phyloP scores from a whole-genome alignment of 2,329 filamentous ascomycete genomes.

The Fusarium odoratissimum region DNA sequence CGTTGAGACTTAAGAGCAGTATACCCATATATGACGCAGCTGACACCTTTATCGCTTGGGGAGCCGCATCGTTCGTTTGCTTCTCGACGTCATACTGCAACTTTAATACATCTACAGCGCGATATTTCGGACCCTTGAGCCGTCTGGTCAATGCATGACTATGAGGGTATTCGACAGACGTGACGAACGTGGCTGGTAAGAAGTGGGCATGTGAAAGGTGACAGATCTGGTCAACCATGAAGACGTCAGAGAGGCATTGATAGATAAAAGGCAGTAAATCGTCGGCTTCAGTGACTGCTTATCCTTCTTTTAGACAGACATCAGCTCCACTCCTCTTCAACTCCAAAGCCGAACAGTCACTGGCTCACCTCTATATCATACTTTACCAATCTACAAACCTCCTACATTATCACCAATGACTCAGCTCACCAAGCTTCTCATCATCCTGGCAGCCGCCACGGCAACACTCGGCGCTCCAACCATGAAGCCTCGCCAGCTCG shows the following conservation, averaged over 20 bases:
- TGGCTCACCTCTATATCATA: neutral
- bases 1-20: neutral
- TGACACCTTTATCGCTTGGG: rapidly evolving
- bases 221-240: rapidly evolving
- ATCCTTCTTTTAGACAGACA: neutral
- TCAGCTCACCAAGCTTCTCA: neutral
- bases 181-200: neutral
- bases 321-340: neutral
- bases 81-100: neutral
- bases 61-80: rapidly evolving
- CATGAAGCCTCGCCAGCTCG: neutral
- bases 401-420: neutral
- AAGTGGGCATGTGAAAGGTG: neutral
- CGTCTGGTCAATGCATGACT: neutral
- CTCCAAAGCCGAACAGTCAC: neutral
- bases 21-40: neutral
- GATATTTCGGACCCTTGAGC: neutral
- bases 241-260: neutral
- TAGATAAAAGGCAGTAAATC: neutral
- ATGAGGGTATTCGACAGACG: neutral
- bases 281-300: rapidly evolving
- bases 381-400: neutral
- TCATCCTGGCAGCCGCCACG: neutral
- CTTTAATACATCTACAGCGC: neutral
- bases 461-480: neutral